Conservation (phyloP, 768 basidiomycete genomes). For the Mycena haematopus region DNA sequence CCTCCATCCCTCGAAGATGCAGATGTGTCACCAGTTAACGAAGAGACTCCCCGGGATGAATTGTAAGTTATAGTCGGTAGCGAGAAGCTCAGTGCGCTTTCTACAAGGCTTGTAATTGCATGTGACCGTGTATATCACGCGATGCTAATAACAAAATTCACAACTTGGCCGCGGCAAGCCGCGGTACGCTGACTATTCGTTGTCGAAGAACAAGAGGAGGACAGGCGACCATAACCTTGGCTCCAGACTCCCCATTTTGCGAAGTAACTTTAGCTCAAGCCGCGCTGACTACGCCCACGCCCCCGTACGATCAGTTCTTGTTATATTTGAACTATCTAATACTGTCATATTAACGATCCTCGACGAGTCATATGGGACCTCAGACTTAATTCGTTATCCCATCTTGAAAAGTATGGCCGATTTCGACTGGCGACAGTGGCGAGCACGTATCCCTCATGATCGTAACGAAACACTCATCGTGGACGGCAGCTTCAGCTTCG, state of each 20-base stretch:
- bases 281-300: background rate
- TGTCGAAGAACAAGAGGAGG: too few relatives aligned
- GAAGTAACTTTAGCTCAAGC: background rate
- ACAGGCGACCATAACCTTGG: background rate
- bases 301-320: background rate
- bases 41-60: conserved; percentile 26
- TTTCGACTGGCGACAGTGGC: background rate
- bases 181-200: too few relatives aligned
- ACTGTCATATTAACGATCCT: background rate
- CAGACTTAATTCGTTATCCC: too few relatives aligned
- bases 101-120: background rate
- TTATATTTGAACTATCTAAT: background rate
- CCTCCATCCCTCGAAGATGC: background rate
- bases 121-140: background rate
- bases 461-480: background rate
- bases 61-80: conserved; percentile 19
- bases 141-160: background rate
- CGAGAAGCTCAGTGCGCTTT: too few relatives aligned
- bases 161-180: background rate
- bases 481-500: background rate
- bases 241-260: background rate
- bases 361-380: background rate
- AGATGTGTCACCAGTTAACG: background rate
- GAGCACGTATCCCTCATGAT: background rate
- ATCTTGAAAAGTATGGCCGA: background rate